Percentiles rank a stretch among this genome's conserved stretches.
phyloP scores from a whole-genome alignment of 352 stramenopile genomes.

The Pythium sp. region DNA sequence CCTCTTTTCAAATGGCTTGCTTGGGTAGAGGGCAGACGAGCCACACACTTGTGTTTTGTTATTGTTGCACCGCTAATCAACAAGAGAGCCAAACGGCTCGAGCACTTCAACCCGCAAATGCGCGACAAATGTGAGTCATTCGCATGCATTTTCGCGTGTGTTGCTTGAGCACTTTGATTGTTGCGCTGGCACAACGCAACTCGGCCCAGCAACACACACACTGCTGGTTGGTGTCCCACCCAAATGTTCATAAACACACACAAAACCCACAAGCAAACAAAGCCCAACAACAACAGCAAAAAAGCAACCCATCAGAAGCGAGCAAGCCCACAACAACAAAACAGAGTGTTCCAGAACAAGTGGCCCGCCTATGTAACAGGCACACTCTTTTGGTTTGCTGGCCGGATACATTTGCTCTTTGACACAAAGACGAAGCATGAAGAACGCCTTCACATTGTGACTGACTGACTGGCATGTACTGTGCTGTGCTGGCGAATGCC shows the following conservation, averaged over 20 bases:
- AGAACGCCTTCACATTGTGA: too few species aligned
- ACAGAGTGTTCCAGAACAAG: constrained; percentile 20
- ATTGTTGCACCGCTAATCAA: not conserved
- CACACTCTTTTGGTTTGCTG: not conserved
- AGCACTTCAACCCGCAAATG: not conserved
- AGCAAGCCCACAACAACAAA: constrained; percentile 3
- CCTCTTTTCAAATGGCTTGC: constrained; percentile 14
- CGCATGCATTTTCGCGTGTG: not conserved
- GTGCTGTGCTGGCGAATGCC: too few species aligned
- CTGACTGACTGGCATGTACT: too few species aligned
- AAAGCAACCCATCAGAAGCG: not conserved
- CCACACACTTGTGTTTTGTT: not conserved
- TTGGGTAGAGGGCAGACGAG: not conserved
- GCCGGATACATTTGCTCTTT: not conserved
- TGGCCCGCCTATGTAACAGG: not conserved
- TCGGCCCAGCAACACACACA: not conserved
- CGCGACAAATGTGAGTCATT: not conserved
- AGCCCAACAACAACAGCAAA: not conserved
- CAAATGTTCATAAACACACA: not conserved
- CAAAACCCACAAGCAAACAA: not conserved
- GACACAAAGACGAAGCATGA: not conserved
- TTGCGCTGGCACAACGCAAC: not conserved
- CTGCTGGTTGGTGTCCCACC: not conserved
- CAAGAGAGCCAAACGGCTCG: not conserved
- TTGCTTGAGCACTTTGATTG: not conserved